Evolutionary conservation across 208 protist genomes (phyloP), one percentile per base, ranked within the genome.

Genomic region (Wallacemonas rigidus): DNA sequence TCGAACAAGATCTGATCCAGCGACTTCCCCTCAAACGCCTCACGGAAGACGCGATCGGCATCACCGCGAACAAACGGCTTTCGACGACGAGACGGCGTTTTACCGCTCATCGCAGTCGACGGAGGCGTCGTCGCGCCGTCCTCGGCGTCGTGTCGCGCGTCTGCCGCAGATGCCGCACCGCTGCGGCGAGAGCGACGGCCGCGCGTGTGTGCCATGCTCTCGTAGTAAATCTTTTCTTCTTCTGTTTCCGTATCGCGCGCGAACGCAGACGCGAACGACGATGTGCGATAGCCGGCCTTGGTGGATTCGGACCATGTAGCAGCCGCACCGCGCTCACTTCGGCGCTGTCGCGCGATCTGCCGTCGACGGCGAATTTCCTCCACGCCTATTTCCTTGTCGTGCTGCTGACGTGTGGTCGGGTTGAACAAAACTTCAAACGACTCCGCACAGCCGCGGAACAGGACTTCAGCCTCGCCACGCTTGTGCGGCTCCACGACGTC

Each of bases 391-490:
- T 78, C 77, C 3, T 39, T 67, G 67, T 99, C 98, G 85, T 99
- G 99, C 7, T 91, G 64, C 11, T 83, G 64, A 35, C 98, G 90
- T 77, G 97, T 97, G 55, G 95, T 69, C n/a, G 79, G 69, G 71
- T 99, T 95, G 43, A 71, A 86, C 1, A 99, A 87, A 17, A 99
- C 87, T 61, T 99, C 97, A 77, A 99, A 99, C 3, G 99, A 98
- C 51, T 95, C 84, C 53, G 86, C 92, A 5, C 99, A 88, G 43
- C 72, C 57, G 36, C 90, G 85, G 75, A 98, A 98, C 39, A 77
- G 72, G 73, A 93, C 92, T 44, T 95, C 77, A 15, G 84, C 80
- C 26, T 88, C 77, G 1, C 79, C 77, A 17, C 73, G 69, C 72
- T 89, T 88, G 9, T 84, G 40, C 39, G 93, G 87, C 41, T 80